phyloP scores from a whole-genome alignment of 106 monocot genomes.

The Dioscorea zingiberensis region DNA sequence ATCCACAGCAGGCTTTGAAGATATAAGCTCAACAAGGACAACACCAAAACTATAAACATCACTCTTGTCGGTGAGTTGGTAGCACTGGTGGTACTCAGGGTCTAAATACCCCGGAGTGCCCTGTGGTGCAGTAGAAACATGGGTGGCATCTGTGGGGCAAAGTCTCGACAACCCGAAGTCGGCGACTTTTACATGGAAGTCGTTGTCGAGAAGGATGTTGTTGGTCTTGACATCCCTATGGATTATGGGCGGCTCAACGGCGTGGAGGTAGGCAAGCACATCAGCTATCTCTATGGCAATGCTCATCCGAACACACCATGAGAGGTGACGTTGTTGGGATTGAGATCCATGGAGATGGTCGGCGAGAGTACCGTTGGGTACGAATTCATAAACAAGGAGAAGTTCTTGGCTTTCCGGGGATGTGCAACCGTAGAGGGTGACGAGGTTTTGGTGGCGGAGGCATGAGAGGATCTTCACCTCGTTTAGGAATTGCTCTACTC shows the following conservation, averaged over 20 bases:
- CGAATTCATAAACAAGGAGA: constrained; percentile 57
- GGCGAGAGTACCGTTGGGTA: constrained; percentile 54
- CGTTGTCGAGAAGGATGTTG: constrained; percentile 47
- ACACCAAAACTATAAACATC: constrained; percentile 74
- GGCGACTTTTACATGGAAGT: constrained; percentile 47
- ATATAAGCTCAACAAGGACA: constrained; percentile 54
- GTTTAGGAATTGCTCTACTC: constrained; percentile 51
- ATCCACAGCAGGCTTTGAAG: constrained; percentile 55
- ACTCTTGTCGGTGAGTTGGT: constrained; percentile 57
- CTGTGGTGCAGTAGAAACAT: constrained; percentile 52
- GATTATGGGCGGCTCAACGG: constrained; percentile 40
- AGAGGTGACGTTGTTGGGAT: constrained; percentile 10
- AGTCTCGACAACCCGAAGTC: constrained; percentile 56
- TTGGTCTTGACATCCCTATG: constrained; percentile 59
- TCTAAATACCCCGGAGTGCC: constrained; percentile 67
- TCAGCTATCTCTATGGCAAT: constrained; percentile 43
- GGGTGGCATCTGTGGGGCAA: constrained; percentile 25
- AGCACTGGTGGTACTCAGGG: constrained; percentile 58
- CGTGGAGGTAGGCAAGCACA: constrained; percentile 53
- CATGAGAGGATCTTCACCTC: constrained; percentile 44
- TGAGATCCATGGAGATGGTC: constrained; percentile 46
- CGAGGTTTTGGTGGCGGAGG: constrained; percentile 52
- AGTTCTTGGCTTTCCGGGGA: constrained; percentile 46
- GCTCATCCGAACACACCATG: constrained; percentile 40
- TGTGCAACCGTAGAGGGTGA: constrained; percentile 56